Base-by-base conservation (phyloP, 768 basidiomycete genomes). In the Trametes cinnabarina region DNA sequence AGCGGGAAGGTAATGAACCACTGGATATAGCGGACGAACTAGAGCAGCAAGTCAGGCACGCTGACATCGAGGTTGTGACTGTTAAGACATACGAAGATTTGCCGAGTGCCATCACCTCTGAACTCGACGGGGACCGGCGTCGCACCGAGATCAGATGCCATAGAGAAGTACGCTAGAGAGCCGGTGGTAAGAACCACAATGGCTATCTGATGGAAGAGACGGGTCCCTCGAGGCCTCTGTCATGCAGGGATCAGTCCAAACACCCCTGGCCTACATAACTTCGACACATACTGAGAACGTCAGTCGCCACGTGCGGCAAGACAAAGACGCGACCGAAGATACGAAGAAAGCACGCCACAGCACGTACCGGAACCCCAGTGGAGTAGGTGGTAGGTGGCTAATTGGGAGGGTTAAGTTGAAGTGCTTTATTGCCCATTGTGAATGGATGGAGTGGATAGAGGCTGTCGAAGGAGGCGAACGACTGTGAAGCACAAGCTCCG, bases 101-200 rank as follows among this genome's bases (percentile, higher is more conserved):
- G 75, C 20, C 75, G 77, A 1, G 74, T 74, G 59, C 68, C 70
- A 44, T 70, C 51, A n/a, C 69, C 70, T 26, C 69, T 63, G 65
- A 77, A 82, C 62, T 81, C 79, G 39, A 77, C 74, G 17, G 40
- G 55, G 60, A 83, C 65, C 35, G 79, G 73, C 0, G 81, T 77
- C 41, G 69, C 70, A 12, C 83, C 83, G 37, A 84, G 72, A 65
- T 83, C 74, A 19, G 81, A 82, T 0, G 82, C 83, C 82, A 83
- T 82, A 12, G 76, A 71, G 67, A 81, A 82, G 71, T 81, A 82
- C 1, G 78, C 68, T 41, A 84, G 68, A 12, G 72, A 63, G 3
- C 78, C 71, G 0, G 80, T 81, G 17, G 75, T 69, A 20, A 84
- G 67, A 37, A 84, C 72, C 55, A 82, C 71, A 32, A 77, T 65